Conservation (phyloP, 768 basidiomycete genomes). For the Amanita molliuscula region DNA sequence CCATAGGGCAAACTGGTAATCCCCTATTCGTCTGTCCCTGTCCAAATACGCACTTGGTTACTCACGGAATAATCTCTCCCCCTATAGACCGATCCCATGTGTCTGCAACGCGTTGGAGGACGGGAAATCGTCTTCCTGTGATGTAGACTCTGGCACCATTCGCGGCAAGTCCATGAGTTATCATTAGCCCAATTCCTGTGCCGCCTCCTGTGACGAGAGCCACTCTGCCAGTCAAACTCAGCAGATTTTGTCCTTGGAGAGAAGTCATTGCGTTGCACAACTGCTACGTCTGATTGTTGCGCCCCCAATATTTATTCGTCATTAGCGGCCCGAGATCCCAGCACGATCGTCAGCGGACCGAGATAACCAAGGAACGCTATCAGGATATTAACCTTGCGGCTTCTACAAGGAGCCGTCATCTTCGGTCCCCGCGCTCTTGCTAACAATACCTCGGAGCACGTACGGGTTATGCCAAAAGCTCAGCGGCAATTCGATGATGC, state of each 20-base stretch:
- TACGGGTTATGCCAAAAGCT: background rate
- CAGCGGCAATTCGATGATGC: background rate
- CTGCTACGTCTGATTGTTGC: background rate
- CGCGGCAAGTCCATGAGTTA: conserved; percentile 60
- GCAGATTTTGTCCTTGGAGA: conserved; percentile 23
- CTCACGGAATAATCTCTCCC: conserved; percentile 48
- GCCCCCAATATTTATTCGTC: background rate
- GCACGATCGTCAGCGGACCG: background rate
- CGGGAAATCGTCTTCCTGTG: conserved; percentile 55
- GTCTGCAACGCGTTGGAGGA: conserved; percentile 47
- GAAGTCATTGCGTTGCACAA: background rate
- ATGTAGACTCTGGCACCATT: conserved; percentile 80
- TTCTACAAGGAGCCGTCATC: background rate
- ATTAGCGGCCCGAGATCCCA: background rate
- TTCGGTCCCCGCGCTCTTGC: conserved; percentile 1
- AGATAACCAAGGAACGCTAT: background rate
- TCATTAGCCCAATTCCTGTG: conserved; percentile 51
- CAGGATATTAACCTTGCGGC: background rate
- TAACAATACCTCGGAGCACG: background rate
- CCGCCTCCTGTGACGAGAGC: conserved; percentile 46
- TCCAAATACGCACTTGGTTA: conserved; percentile 7
- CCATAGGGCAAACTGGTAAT: conserved; percentile 41
- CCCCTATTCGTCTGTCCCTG: conserved; percentile 2
- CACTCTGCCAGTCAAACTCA: conserved; percentile 48
- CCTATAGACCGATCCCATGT: conserved; percentile 38